phyloP scores from a whole-genome alignment of 2,329 filamentous ascomycete genomes.

The Uncinocarpus reesii region DNA sequence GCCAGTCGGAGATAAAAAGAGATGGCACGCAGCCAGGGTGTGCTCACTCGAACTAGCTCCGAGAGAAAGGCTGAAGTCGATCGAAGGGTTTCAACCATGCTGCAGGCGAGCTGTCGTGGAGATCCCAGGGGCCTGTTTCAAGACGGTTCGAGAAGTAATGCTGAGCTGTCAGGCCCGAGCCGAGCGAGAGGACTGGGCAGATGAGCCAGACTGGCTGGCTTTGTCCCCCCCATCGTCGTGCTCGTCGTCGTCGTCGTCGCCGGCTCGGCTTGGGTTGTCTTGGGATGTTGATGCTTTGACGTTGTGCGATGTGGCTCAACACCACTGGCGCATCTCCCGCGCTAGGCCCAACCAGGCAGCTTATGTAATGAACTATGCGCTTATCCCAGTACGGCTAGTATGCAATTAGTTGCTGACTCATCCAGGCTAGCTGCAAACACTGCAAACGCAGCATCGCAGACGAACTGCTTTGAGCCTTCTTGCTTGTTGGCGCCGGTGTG shows the following conservation, averaged over 20 bases:
- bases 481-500: too few relatives aligned
- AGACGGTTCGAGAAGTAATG: neutral
- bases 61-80: neutral
- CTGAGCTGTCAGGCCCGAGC: neutral
- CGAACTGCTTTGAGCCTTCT: too few relatives aligned
- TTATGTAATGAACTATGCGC: neutral
- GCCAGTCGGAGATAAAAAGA: too few relatives aligned
- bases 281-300: neutral
- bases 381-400: too few relatives aligned
- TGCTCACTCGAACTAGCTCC: too few relatives aligned
- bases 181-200: neutral
- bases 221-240: too few relatives aligned
- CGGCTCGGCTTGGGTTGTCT: neutral
- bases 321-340: neutral
- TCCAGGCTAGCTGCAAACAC: too few relatives aligned
- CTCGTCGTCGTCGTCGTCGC: neutral
- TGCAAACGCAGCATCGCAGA: too few relatives aligned
- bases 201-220: neutral
- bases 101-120: neutral
- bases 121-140: neutral
- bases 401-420: too few relatives aligned
- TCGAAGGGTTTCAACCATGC: neutral
- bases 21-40: too few relatives aligned
- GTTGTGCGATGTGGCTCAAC: conserved; percentile 10
- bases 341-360: neutral